Conservation (phyloP, 257 asterid genomes). For the Paulownia fortunei region DNA sequence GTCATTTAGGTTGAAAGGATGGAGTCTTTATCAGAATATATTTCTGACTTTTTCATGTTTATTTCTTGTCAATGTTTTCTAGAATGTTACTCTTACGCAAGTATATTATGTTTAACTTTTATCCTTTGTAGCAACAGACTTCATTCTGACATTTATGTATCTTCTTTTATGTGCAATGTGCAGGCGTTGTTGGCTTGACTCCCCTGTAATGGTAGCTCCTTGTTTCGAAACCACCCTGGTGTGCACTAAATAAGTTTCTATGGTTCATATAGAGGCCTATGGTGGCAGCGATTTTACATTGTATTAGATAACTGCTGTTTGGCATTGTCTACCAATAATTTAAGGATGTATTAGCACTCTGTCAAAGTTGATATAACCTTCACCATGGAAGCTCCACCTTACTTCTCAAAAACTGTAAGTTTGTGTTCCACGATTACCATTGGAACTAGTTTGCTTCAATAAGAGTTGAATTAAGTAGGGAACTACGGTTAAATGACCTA, state of each 20-base stretch:
- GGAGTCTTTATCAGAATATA: no score
- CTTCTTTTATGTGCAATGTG: constrained; percentile 30
- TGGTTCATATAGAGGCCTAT: constrained; percentile 42
- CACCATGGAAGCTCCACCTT: neutral
- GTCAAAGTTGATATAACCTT: neutral
- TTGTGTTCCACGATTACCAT: neutral
- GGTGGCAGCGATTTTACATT: constrained; percentile 28
- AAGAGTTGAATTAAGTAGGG: constrained; percentile 1
- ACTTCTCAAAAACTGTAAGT: neutral
- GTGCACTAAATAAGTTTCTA: constrained; percentile 16
- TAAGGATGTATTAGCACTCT: constrained; percentile 11
- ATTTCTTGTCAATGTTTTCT: neutral
- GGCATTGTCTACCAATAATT: constrained; percentile 21
- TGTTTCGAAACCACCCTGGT: neutral
- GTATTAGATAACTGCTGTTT: constrained; percentile 23
- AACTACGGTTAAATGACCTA: neutral
- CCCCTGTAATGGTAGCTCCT: constrained; percentile 51
- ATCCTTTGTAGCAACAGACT: neutral
- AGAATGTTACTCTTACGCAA: neutral
- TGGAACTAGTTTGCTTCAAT: neutral
- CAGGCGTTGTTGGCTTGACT: constrained; percentile 91
- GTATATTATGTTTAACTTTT: neutral
- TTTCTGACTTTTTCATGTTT: neutral
- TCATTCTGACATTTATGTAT: neutral
- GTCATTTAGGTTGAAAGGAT: no score